These are phyloP conservation scores for Aspergillus bridgeri DNA, from an alignment of 495 filamentous ascomycete genomes.

Conservation along the genomic window DNA sequence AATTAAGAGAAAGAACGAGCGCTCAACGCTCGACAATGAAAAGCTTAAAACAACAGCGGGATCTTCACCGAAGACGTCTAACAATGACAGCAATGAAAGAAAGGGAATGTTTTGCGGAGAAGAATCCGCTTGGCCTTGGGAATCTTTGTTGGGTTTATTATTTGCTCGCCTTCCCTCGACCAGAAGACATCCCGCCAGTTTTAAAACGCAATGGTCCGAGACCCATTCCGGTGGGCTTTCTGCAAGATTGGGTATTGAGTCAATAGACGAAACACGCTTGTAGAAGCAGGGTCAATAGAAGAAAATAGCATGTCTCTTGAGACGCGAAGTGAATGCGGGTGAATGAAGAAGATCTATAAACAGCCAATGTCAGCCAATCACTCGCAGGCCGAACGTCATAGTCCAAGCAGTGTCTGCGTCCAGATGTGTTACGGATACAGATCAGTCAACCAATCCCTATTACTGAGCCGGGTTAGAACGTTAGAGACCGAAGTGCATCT, in stretches of 20 bases:
- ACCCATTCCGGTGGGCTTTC: background rate
- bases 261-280: conserved; percentile 11
- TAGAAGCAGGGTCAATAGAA: conserved; percentile 10
- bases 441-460: background rate
- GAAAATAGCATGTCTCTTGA: conserved; percentile 5
- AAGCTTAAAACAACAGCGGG: no score
- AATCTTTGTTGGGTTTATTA: background rate
- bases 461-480: background rate
- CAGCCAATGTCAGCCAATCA: conserved; percentile 17
- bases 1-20: background rate
- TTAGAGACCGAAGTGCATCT: background rate
- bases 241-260: conserved; percentile 2
- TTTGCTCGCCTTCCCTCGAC: background rate
- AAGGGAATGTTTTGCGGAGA: background rate
- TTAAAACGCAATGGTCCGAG: background rate
- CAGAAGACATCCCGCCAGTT: background rate
- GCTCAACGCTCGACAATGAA: background rate
- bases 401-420: conserved; percentile 3
- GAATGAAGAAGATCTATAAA: conserved; percentile 8
- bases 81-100: background rate
- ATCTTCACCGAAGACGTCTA: no score
- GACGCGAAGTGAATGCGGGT: conserved; percentile 11
- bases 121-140: background rate
- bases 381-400: background rate
- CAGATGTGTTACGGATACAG: conserved; percentile 5